Conservation (phyloP, 306 rosid genomes). For the Ceratonia siliqua region DNA sequence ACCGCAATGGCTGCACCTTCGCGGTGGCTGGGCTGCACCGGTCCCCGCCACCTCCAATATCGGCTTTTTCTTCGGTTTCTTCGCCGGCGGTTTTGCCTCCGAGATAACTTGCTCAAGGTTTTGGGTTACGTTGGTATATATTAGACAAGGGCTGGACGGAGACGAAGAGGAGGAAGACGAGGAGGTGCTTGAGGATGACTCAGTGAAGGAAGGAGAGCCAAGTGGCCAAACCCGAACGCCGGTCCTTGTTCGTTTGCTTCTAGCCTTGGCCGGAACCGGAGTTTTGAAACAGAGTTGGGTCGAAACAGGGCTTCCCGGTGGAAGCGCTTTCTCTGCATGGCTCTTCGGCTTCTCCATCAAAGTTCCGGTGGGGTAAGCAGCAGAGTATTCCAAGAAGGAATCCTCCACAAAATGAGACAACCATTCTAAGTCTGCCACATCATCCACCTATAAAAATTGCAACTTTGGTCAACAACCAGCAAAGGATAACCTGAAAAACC, state of each 20-base stretch:
- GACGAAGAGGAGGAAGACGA: slow-evolving; percentile 66
- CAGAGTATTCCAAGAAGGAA: slow-evolving; percentile 63
- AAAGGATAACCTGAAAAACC: background rate
- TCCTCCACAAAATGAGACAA: slow-evolving; percentile 90
- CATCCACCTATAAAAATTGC: slow-evolving; percentile 65
- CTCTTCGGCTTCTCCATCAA: slow-evolving; percentile 28
- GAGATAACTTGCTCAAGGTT: slow-evolving; percentile 35
- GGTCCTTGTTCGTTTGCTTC: slow-evolving; percentile 72
- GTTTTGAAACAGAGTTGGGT: slow-evolving; percentile 52
- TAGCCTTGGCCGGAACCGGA: slow-evolving; percentile 76
- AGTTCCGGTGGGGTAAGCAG: slow-evolving; percentile 45
- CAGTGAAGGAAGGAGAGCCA: slow-evolving; percentile 56
- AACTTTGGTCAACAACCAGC: slow-evolving; percentile 38
- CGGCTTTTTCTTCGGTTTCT: slow-evolving; percentile 45
- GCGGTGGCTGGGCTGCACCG: slow-evolving; percentile 42
- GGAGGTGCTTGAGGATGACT: slow-evolving; percentile 65
- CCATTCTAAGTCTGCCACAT: slow-evolving; percentile 88
- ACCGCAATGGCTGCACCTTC: slow-evolving; percentile 95
- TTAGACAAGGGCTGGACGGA: slow-evolving; percentile 50
- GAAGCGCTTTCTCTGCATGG: background rate
- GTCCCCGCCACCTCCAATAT: background rate
- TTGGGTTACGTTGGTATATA: slow-evolving; percentile 34
- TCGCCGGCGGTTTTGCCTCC: slow-evolving; percentile 25
- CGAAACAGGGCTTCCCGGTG: slow-evolving; percentile 23
- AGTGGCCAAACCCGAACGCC: slow-evolving; percentile 83